These are phyloP conservation scores for Tetracladium setigerum DNA, from an alignment of 495 filamentous ascomycete species.

Conservation along the genomic window DNA sequence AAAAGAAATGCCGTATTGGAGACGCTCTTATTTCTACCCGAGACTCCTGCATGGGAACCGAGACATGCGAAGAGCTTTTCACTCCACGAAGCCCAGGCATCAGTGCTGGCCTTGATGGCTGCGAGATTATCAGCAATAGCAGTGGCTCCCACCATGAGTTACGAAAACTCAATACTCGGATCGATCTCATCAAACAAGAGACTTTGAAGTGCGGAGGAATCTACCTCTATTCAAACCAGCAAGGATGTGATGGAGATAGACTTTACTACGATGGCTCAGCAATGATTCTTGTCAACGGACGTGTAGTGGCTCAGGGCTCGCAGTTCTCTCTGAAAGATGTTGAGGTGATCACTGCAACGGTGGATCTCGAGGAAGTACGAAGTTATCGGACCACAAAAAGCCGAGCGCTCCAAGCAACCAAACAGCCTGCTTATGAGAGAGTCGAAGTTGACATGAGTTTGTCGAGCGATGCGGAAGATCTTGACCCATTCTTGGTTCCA, in stretches of 20 bases:
- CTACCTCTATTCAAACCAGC: conserved; percentile 69
- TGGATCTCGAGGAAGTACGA: conserved; percentile 55
- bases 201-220: conserved; percentile 66
- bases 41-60: conserved; percentile 64
- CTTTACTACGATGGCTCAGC: conserved; percentile 56
- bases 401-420: conserved; percentile 34
- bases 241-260: conserved; percentile 66
- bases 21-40: conserved; percentile 66
- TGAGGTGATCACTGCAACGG: conserved; percentile 72
- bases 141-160: conserved; percentile 66
- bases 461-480: conserved; percentile 7
- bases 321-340: conserved; percentile 78
- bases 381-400: conserved; percentile 29
- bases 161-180: conserved; percentile 65
- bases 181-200: conserved; percentile 69
- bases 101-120: conserved; percentile 49
- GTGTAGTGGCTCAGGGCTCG: conserved; percentile 44
- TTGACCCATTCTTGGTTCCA: background rate
- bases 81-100: conserved; percentile 40
- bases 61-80: conserved; percentile 78
- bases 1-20: conserved; percentile 59
- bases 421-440: conserved; percentile 23
- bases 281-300: conserved; percentile 70
- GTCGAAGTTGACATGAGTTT: conserved; percentile 8
- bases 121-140: conserved; percentile 77